phyloP scores from a whole-genome alignment of 2,329 filamentous ascomycete genomes.

The Mollisiaceae sp. region DNA sequence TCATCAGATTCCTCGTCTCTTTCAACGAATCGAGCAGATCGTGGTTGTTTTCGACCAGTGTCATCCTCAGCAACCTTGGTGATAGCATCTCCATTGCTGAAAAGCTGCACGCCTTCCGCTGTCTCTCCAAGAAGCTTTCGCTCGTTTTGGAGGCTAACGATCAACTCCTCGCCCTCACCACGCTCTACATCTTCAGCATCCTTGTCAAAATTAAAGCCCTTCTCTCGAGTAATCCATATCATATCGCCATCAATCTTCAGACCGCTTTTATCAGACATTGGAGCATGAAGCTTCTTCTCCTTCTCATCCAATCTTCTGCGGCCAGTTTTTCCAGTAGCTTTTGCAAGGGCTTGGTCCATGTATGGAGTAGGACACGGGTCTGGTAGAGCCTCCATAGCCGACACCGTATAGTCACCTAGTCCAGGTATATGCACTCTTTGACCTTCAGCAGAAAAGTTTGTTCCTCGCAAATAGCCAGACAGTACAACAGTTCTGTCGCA shows the following conservation, averaged over 20 bases:
- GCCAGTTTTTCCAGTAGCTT: constrained; percentile 80
- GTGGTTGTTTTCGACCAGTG: constrained; percentile 63
- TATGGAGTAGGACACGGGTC: constrained; percentile 95
- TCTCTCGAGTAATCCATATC: constrained; percentile 81
- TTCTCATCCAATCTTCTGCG: constrained; percentile 89
- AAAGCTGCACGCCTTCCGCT: constrained; percentile 83
- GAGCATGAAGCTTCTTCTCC: constrained; percentile 93
- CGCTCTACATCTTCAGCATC: constrained; percentile 70
- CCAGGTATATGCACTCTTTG: constrained; percentile 92
- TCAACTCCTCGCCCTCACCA: constrained; percentile 94
- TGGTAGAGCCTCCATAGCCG: constrained; percentile 83
- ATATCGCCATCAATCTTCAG: constrained; percentile 96
- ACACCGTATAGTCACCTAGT: constrained; percentile 84
- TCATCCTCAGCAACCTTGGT: constrained; percentile 65
- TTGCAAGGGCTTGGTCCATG: constrained; percentile 86
- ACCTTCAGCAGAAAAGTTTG: constrained; percentile 86
- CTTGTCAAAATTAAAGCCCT: constrained; percentile 76
- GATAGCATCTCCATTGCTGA: constrained; percentile 76
- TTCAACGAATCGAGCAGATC: constrained; percentile 63
- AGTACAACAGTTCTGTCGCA: constrained; percentile 91
- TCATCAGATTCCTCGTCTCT: constrained; percentile 62
- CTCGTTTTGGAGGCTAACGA: constrained; percentile 86
- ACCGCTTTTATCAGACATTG: constrained; percentile 97
- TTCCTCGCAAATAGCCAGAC: constrained; percentile 92
- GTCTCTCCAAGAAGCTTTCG: constrained; percentile 81